phyloP scores from a whole-genome alignment of 768 basidiomycete species.

The Pleurotus tuoliensis region DNA sequence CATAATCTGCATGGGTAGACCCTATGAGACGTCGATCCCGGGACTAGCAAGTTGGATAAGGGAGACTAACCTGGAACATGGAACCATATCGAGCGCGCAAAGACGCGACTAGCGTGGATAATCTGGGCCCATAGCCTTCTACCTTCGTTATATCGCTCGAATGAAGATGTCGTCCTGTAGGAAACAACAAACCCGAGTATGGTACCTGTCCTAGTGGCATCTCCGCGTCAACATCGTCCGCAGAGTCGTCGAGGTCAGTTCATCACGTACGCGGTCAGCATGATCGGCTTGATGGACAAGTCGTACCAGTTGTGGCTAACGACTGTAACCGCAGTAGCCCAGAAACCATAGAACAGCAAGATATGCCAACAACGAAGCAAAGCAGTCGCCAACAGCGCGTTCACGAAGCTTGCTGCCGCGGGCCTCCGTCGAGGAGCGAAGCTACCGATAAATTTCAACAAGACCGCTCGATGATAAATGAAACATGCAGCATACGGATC shows the following conservation, averaged over 20 bases:
- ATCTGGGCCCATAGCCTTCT: slow-evolving; percentile 67
- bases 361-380: slow-evolving; percentile 65
- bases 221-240: neutral
- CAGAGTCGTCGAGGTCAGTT: neutral
- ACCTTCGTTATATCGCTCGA: slow-evolving; percentile 77
- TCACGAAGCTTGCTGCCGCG: slow-evolving; percentile 3
- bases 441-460: neutral
- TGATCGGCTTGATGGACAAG: slow-evolving; percentile 43
- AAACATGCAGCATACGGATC: neutral
- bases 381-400: slow-evolving; percentile 28
- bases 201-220: slow-evolving; percentile 42
- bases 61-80: slow-evolving; percentile 42
- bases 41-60: too few relatives aligned
- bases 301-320: slow-evolving; percentile 44
- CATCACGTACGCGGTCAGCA: slow-evolving; percentile 62
- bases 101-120: slow-evolving; percentile 49
- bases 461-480: neutral
- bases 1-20: neutral
- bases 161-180: slow-evolving; percentile 67
- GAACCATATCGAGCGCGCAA: slow-evolving; percentile 60
- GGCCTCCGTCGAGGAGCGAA: slow-evolving; percentile 2
- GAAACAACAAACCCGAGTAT: slow-evolving; percentile 75
- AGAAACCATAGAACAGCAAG: slow-evolving; percentile 58
- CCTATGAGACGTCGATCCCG: too few relatives aligned
- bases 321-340: slow-evolving; percentile 55